phyloP scores from a whole-genome alignment of 2,329 filamentous ascomycete species.

The Stachybotrys chartarum region DNA sequence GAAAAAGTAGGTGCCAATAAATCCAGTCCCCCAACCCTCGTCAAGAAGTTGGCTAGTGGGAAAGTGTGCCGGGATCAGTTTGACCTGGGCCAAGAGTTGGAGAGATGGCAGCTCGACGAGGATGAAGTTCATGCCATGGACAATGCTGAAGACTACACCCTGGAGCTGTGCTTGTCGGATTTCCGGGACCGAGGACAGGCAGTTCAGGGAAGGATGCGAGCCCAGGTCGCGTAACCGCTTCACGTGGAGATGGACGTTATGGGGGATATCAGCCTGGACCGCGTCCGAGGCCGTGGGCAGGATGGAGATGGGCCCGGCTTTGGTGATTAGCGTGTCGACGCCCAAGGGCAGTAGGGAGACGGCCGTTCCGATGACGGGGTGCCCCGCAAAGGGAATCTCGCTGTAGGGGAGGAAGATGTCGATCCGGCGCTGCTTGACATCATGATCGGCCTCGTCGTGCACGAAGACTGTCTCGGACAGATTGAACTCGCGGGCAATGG shows the following conservation, averaged over 20 bases:
- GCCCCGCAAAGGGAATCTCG: constrained; percentile 56
- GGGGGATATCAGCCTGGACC: constrained; percentile 59
- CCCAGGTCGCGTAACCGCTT: constrained; percentile 26
- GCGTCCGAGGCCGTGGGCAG: constrained; percentile 26
- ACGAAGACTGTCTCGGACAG: constrained; percentile 58
- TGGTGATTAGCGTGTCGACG: constrained; percentile 41
- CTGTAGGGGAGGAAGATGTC: constrained; percentile 51
- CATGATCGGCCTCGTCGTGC: constrained; percentile 34
- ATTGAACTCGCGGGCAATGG: constrained; percentile 56
- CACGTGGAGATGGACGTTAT: constrained; percentile 56
- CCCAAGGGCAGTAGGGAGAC: constrained; percentile 35
- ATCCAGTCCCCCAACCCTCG: constrained; percentile 46
- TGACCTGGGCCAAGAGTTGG: constrained; percentile 43
- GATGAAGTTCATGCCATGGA: constrained; percentile 69
- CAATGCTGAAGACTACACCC: constrained; percentile 53
- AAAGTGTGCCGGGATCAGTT: constrained; percentile 25
- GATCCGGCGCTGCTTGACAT: constrained; percentile 31
- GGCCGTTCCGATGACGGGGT: constrained; percentile 53
- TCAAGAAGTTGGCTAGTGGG: constrained; percentile 33
- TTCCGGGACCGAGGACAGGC: constrained; percentile 18
- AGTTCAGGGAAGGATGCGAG: constrained; percentile 9
- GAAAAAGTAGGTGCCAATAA: constrained; percentile 54
- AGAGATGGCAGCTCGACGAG: constrained; percentile 55
- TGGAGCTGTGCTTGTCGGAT: constrained; percentile 28
- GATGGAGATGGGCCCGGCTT: constrained; percentile 49